Percentiles rank a stretch among this genome's conserved stretches.
Conservation (phyloP, 2,329 filamentous ascomycete genomes). For the Macrophomina tecta region DNA sequence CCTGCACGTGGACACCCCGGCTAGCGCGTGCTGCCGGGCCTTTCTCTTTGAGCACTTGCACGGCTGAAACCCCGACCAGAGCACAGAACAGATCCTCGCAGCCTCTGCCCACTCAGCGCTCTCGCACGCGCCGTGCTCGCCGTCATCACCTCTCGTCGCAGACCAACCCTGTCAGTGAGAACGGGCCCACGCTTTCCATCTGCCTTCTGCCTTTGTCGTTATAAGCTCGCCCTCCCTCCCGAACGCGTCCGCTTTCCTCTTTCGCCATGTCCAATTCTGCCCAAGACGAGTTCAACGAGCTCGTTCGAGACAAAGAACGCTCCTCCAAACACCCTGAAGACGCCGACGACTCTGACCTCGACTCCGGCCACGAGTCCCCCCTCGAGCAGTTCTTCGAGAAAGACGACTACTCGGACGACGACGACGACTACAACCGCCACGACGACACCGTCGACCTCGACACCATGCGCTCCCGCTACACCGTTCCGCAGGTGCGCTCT, state of each 20-base stretch:
- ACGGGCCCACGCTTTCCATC: conserved; percentile 19
- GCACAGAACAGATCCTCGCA: conserved; percentile 27
- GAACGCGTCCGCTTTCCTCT: conserved; percentile 22
- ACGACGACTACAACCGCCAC: conserved; percentile 50
- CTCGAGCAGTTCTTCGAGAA: conserved; percentile 64
- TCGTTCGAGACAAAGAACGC: conserved; percentile 55
- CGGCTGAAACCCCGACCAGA: conserved; percentile 23
- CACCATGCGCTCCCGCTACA: conserved; percentile 61
- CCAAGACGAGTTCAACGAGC: conserved; percentile 59
- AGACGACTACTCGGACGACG: conserved; percentile 57
- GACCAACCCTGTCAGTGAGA: conserved; percentile 20
- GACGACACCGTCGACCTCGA: conserved; percentile 45
- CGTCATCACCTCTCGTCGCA: conserved; percentile 16
- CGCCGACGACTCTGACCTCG: conserved; percentile 58
- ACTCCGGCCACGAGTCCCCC: conserved; percentile 53
- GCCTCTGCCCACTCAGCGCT: conserved; percentile 20
- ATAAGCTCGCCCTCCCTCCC: conserved; percentile 27
- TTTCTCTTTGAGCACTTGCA: conserved; percentile 15
- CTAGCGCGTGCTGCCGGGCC: conserved; percentile 19
- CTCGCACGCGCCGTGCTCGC: conserved; percentile 22
- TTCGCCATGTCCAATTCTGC: conserved; percentile 44
- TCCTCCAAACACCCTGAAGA: conserved; percentile 56
- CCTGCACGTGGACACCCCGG: conserved; percentile 23
- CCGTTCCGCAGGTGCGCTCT: conserved; percentile 66
- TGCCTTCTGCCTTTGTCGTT: conserved; percentile 20